Conservation (phyloP, 441 rosid species). For the Gossypium gossypioides region DNA sequence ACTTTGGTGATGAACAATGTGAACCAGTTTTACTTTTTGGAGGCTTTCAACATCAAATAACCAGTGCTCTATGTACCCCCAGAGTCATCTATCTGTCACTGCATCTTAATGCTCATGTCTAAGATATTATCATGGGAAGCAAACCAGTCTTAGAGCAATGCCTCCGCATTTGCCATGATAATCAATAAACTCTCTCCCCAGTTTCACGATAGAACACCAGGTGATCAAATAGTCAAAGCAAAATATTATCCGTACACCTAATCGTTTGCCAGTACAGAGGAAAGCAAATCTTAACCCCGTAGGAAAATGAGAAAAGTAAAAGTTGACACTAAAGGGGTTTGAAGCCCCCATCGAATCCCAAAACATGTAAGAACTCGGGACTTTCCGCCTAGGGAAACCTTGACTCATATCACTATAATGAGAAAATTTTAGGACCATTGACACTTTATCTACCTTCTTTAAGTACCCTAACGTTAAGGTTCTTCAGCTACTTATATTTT, state of each 20-base stretch:
- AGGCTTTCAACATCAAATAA: neutral
- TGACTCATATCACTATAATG: neutral
- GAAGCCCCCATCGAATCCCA: neutral
- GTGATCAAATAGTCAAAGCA: neutral
- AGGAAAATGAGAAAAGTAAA: neutral
- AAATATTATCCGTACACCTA: neutral
- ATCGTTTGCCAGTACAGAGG: neutral
- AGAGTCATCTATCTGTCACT: neutral
- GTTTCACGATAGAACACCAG: neutral
- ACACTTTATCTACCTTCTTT: neutral
- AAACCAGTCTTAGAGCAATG: neutral
- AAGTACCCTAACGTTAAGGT: neutral
- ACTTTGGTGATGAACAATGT: neutral
- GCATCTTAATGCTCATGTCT: neutral
- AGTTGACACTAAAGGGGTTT: neutral
- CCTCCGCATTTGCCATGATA: neutral
- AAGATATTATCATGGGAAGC: neutral
- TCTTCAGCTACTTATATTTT: neutral
- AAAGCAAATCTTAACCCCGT: neutral
- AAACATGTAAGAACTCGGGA: neutral
- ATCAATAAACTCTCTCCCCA: neutral
- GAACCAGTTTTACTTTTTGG: neutral
- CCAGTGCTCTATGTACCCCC: neutral
- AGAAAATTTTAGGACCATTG: neutral
- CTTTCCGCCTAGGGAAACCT: neutral